Evolutionary conservation across 768 basidiomycete species (phyloP), one percentile per base, ranked within the genome.

Genomic region (Austroboletus festivus): DNA sequence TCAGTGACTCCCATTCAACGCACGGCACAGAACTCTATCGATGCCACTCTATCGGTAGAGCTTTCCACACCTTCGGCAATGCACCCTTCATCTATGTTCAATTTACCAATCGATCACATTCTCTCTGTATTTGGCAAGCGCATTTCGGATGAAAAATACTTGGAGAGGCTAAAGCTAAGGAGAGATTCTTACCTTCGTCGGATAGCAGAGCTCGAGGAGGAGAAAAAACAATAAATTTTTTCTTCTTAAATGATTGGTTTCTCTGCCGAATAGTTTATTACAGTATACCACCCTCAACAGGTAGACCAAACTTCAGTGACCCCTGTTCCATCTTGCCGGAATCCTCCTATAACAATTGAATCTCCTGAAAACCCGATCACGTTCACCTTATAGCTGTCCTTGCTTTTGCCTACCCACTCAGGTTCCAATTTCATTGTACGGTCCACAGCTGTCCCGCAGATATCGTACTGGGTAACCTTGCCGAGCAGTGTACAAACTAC

Each of bases 101-200:
- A 5, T 20, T 62, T 65, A 15, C 50, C 71, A 15, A 57, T 63
- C 18, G 71, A 80, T 40, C 70, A 71, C 10, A 50, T 83, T 34
- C 50, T 69, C 30, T 59, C 61, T 2, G 19, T 53, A 15, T 55
- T 67, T 22, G 61, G 61, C 22, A 71, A 68, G 28, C 74, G 70
- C 43, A 59, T 93, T 4, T 76, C 87, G 6, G 82, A 93, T 53
- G 85, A 91, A 41, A 84, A 86, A 52, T 89, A 89, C 54, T 55
- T 91, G 44, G 62, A 63, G 23, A 77, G 74, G 50, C 60, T 92
- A 59, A 81, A 76, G 61, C 70, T 68, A 44, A 75, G 82, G 40
- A 74, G 86, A 54, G 77, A 79, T 4, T 65, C 64, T 9, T 71
- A 86, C 57, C 59, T 82, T 52, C 70, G 67, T 50, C 74, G 76